Base-by-base conservation (phyloP, 164 flowering plant genomes). In the Paratinospora sagittata region DNA sequence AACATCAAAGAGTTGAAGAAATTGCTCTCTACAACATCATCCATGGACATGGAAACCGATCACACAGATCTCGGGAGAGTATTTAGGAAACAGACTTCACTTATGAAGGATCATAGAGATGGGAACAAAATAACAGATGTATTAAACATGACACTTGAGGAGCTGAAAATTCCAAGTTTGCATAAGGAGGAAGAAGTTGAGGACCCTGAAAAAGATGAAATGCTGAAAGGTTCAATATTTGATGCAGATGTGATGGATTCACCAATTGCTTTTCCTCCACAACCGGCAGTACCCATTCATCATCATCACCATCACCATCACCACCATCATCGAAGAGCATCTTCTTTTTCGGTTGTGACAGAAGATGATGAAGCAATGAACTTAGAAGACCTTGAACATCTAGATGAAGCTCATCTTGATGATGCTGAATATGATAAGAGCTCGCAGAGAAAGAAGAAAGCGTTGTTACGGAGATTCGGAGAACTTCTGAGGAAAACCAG, bases 181-280 rank as follows among this genome's bases (percentile, higher is more conserved):
- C 37, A 60, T 52, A 70, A 81, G 57, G 74, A 79, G 8, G 55
- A 12, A 8, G 41, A 67, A 10, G 47, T 34, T 57, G 73, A 49
- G 39, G 73, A 79, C 47, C 72, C 79, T 3, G 80, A 71, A 26
- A 78, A 70, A 73, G 80, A 80, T 26, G 87, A 87, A 37, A 82
- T 82, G 0, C 84, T 86, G 10, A 79, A 70, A 63, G 97, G 88
- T 2, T 85, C 95, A 0, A 84, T 86, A 60, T 89, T 90, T 36
- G 92, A 89, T 47, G 72, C 36, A 13, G 92, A 89, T 55, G 72
- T 47, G 17, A 74, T 72, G 5, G 87, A 78, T 37, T 77, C 86
- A 5, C 85, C 92, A 4, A 69, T 27, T 39, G 68, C 27, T 55
- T 55, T 55, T 55, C 61, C 24, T 39, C 55, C 68, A 23, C 27